Base-by-base conservation (phyloP, 805 yeast genomes). In the Pichia paraexigua region DNA sequence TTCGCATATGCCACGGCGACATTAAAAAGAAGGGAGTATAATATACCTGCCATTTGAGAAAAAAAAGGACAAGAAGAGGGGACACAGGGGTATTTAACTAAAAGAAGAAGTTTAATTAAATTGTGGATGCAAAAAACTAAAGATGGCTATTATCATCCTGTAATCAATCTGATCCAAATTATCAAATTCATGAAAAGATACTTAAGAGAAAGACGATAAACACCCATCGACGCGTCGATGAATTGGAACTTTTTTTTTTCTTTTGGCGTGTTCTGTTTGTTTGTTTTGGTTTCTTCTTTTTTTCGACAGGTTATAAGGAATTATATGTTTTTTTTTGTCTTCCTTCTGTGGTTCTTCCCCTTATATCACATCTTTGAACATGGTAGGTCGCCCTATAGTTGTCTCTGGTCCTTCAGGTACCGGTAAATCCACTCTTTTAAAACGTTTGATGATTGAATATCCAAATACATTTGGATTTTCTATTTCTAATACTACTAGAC, bases 321-420 rank as follows among this genome's bases (percentile, higher is more conserved):
- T 20, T n/a, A 37, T 37, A 18, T n/a, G 7, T 5, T n/a, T 37
- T 20, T 8, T 37, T 7, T 32, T 28, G 2, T 3, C 17, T 15
- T 32, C 37, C 13, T 32, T 32, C 37, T 15, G 17, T 32, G 37
- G 37, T 32, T 15, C 8, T n/a, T 15, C n/a, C 37, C n/a, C 25
- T 8, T 21, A 20, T 3, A 40, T 8, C 11, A 20, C 17, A 21
- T 12, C 11, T 21, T 41, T 2, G 18, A 30, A 5, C 17, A 56
- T 52, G 49, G 59, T 53, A 30, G 60, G 56, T 53, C 87, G 94
- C 70, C 98, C 97, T 48, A 84, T 94, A 58, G 97, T 94, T 57
- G 78, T 94, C 56, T 90, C 97, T 42, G 99, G 99, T 59, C 99
- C 99, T 51, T 88, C 97, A 48, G 96, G 92, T 43, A 77, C 97